These are phyloP conservation scores for Sugiyamaella floridensis DNA, from an alignment of 805 yeast genomes.

Conservation along the genomic window DNA sequence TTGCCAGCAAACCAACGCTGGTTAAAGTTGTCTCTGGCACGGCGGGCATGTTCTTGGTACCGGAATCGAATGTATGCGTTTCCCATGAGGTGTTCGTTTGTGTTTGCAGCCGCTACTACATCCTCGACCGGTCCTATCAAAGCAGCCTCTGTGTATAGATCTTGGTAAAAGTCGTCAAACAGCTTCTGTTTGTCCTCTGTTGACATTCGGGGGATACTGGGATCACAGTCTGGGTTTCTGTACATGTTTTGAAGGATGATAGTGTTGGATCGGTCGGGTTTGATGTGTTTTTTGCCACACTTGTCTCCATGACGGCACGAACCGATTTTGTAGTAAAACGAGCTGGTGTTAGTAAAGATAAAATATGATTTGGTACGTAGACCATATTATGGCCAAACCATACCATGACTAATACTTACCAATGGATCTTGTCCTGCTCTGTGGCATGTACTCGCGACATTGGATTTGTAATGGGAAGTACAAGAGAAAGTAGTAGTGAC, in stretches of 20 bases:
- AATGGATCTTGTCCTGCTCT: slow-evolving; percentile 33
- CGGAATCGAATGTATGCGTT: slow-evolving; percentile 69
- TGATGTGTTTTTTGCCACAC: slow-evolving; percentile 63
- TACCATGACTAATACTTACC: slow-evolving; percentile 21
- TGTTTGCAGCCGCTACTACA: slow-evolving; percentile 74
- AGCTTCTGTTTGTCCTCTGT: slow-evolving; percentile 37
- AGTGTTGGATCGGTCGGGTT: slow-evolving; percentile 60
- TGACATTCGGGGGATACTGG: slow-evolving; percentile 23
- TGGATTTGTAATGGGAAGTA: slow-evolving; percentile 13
- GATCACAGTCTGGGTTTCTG: slow-evolving; percentile 48
- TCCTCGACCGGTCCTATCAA: slow-evolving; percentile 47
- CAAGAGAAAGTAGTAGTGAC: background rate
- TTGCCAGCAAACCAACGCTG: slow-evolving; percentile 73
- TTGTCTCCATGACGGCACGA: slow-evolving; percentile 91
- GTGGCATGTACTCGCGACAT: slow-evolving; percentile 26
- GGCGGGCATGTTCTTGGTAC: slow-evolving; percentile 48
- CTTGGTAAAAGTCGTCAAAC: slow-evolving; percentile 62
- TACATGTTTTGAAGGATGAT: slow-evolving; percentile 59
- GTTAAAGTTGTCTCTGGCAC: slow-evolving; percentile 57
- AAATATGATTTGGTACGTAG: background rate
- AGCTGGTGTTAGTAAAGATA: slow-evolving; percentile 10
- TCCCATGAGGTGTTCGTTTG: slow-evolving; percentile 60
- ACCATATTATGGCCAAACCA: background rate
- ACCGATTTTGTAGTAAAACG: slow-evolving; percentile 74
- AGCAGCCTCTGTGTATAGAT: slow-evolving; percentile 58